Evolutionary conservation across 176 grass and related monocot genomes (phyloP).

Genomic region (Carex myosuroides): DNA sequence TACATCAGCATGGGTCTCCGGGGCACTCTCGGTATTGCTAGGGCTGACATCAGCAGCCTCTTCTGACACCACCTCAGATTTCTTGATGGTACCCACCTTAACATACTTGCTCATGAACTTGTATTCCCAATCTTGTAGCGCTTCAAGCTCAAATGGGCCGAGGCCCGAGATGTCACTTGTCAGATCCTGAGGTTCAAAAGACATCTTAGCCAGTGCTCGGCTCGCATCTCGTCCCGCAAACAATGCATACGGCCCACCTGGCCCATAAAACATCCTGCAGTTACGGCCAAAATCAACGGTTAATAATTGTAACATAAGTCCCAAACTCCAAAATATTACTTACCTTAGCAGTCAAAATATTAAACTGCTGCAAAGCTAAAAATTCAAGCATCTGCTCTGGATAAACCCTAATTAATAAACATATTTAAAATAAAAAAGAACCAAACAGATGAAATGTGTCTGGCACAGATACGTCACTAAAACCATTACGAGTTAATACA

Average conservation of each 20-base stretch:
- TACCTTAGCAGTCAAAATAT: not conserved
- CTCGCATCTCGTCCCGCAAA: conserved; percentile 85
- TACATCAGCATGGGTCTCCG: not conserved
- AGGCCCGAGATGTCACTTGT: conserved; percentile 63
- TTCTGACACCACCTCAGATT: conserved; percentile 13
- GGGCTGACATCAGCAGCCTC: conserved; percentile 27
- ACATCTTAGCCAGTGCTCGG: conserved; percentile 83
- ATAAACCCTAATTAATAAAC: not conserved
- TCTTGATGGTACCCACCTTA: conserved; percentile 86
- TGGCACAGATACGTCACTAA: not conserved
- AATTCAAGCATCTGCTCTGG: not conserved
- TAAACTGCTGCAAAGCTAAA: not conserved
- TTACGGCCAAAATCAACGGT: not conserved
- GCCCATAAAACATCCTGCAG: conserved; percentile 91
- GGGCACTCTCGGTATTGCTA: not conserved
- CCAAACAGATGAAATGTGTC: not conserved
- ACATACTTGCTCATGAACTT: conserved; percentile 95
- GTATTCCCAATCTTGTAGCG: conserved; percentile 85
- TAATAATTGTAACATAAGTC: not conserved
- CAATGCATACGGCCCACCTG: conserved; percentile 79
- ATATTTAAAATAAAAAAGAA: not conserved
- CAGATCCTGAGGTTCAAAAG: conserved; percentile 66
- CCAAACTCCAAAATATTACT: not conserved
- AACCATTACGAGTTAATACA: not conserved
- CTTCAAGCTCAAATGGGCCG: conserved; percentile 77